These are phyloP conservation scores for Nitzschia sp. DNA, from an alignment of 108 stramenopile genomes.

Conservation along the genomic window DNA sequence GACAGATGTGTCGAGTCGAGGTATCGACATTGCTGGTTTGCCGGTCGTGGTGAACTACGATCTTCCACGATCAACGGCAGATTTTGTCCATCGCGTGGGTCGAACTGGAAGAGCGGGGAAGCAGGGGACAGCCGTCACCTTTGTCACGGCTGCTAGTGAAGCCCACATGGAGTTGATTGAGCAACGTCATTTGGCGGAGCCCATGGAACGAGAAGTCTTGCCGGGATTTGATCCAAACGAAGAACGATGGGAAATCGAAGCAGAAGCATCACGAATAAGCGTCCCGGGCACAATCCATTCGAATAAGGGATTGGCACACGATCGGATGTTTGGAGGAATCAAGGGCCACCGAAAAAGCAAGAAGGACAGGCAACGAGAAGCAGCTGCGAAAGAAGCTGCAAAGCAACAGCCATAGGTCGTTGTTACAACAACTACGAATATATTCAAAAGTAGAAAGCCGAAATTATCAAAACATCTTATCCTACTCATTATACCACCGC, in stretches of 20 bases:
- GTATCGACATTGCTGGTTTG: slow-evolving; percentile 90
- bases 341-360: slow-evolving; percentile 77
- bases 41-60: slow-evolving; percentile 90
- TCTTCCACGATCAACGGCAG: slow-evolving; percentile 82
- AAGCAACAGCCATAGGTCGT: too few relatives aligned
- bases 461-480: too few relatives aligned
- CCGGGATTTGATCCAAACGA: slow-evolving; percentile 64
- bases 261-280: slow-evolving; percentile 27
- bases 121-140: slow-evolving; percentile 83
- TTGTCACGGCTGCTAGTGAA: slow-evolving; percentile 79
- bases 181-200: slow-evolving; percentile 47
- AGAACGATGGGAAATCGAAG: slow-evolving; percentile 48
- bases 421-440: too few relatives aligned
- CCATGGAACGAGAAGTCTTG: slow-evolving; percentile 56
- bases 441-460: too few relatives aligned
- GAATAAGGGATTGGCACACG: slow-evolving; percentile 61
- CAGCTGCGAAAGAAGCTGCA: slow-evolving; percentile 40
- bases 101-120: slow-evolving; percentile 96
- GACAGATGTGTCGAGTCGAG: slow-evolving; percentile 96
- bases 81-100: slow-evolving; percentile 94
- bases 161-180: slow-evolving; percentile 75
- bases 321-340: slow-evolving; percentile 78
- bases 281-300: slow-evolving; percentile 60
- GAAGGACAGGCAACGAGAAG: slow-evolving; percentile 75
- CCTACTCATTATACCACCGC: too few relatives aligned